These are phyloP conservation scores for Cucurbita pepo DNA, from an alignment of 306 rosid genomes.

Conservation along the genomic window DNA sequence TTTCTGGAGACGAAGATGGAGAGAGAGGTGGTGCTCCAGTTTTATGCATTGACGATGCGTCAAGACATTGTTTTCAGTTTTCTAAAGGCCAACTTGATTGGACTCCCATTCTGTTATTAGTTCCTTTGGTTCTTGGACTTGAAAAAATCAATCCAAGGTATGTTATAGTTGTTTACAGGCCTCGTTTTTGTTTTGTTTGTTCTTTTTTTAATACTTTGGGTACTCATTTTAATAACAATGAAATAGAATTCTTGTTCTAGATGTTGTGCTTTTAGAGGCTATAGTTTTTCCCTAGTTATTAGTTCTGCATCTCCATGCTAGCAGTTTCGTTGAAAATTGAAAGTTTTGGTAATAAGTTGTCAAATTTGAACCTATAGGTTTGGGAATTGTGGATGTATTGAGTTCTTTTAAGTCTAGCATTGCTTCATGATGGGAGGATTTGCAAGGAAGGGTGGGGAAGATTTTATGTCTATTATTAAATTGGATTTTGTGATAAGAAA, in stretches of 20 bases:
- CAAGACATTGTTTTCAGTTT: conserved; percentile 53
- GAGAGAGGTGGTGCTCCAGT: conserved; percentile 99
- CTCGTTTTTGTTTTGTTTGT: neutral
- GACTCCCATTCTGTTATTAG: conserved; percentile 85
- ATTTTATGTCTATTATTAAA: neutral
- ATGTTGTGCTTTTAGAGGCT: neutral
- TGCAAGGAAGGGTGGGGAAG: neutral
- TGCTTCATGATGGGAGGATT: neutral
- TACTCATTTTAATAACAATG: neutral
- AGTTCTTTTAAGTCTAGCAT: neutral
- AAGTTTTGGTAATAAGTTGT: neutral
- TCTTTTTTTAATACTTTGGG: too few species aligned
- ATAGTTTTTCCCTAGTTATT: neutral
- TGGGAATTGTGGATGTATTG: neutral
- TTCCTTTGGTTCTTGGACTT: conserved; percentile 98
- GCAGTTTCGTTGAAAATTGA: neutral
- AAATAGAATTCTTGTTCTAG: neutral
- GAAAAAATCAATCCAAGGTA: conserved; percentile 89
- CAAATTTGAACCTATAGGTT: neutral
- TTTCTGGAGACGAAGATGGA: conserved; percentile 97
- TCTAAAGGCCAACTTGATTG: conserved; percentile 40
- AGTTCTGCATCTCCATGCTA: neutral
- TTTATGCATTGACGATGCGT: conserved; percentile 73
- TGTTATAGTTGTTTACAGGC: conserved; percentile 10
- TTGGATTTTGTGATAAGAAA: neutral